These are phyloP conservation scores for Alternaria gaisen DNA, from an alignment of 2,329 filamentous ascomycete genomes.

Conservation along the genomic window DNA sequence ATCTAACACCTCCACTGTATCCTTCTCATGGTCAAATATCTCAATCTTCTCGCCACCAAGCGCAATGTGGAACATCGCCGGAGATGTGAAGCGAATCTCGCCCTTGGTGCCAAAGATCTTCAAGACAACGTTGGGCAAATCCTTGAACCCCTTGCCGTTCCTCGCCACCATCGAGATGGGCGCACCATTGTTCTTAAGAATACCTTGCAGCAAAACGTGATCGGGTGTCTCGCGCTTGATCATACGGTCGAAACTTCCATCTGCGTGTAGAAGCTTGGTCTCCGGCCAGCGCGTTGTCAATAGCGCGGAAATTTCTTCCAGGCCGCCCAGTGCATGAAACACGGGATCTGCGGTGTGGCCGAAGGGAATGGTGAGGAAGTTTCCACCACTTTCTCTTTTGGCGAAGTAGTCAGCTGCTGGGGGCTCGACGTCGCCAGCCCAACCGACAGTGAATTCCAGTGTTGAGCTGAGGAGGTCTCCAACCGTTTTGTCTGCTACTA, in stretches of 20 bases:
- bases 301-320: neutral
- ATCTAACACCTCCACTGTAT: conserved; percentile 55
- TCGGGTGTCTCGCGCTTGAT: neutral
- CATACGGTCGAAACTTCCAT: neutral
- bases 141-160: neutral
- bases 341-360: neutral
- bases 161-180: neutral
- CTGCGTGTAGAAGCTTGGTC: neutral
- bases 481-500: neutral
- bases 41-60: conserved; percentile 55
- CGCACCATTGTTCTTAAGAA: neutral
- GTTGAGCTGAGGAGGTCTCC: neutral
- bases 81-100: neutral
- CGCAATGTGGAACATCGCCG: conserved; percentile 32
- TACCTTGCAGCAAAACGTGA: neutral
- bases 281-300: neutral
- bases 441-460: neutral
- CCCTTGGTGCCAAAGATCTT: neutral
- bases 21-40: conserved; percentile 55
- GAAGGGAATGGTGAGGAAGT: neutral
- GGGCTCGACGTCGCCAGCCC: neutral
- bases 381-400: neutral
- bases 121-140: neutral
- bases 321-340: neutral
- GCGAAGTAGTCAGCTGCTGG: neutral